These are phyloP conservation scores for Candida stauntonica DNA, from an alignment of 805 yeast species.

Conservation along the genomic window DNA sequence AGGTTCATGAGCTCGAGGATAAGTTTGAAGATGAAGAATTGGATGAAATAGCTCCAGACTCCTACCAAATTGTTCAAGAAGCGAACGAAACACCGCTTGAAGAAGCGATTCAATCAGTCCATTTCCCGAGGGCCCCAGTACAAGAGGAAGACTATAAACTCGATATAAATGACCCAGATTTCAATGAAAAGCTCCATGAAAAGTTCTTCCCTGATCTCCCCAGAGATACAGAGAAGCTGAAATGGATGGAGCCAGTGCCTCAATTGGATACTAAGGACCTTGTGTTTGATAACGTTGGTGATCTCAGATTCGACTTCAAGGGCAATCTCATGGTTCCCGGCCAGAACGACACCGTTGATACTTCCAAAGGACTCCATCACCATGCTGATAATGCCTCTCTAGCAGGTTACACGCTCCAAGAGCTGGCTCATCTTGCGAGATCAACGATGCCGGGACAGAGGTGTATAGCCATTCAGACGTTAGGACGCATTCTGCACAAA, in stretches of 20 bases:
- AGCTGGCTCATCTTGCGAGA: conserved; percentile 72
- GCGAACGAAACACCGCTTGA: conserved; percentile 40
- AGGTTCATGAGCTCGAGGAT: neutral
- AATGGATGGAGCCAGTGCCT: conserved; percentile 85
- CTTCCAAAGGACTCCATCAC: conserved; percentile 76
- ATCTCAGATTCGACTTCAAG: conserved; percentile 81
- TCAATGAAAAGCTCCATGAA: conserved; percentile 72
- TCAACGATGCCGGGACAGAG: conserved; percentile 83
- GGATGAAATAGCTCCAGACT: conserved; percentile 49
- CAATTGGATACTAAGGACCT: conserved; percentile 31
- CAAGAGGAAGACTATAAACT: conserved; percentile 33
- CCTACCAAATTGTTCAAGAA: conserved; percentile 43
- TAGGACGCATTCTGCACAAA: conserved; percentile 84
- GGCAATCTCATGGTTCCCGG: conserved; percentile 70
- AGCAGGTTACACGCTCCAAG: conserved; percentile 89
- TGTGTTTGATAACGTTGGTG: conserved; percentile 47
- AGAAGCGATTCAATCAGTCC: conserved; percentile 46
- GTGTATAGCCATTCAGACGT: conserved; percentile 76
- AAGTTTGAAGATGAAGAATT: conserved; percentile 32
- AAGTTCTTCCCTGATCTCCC: conserved; percentile 91
- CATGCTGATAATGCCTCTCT: conserved; percentile 84
- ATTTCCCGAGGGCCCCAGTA: conserved; percentile 62
- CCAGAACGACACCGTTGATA: conserved; percentile 42
- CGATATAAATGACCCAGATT: conserved; percentile 73
- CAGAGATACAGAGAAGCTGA: conserved; percentile 69